Conservation (phyloP, 768 basidiomycete species). For the Panaeolus cyanescens region DNA sequence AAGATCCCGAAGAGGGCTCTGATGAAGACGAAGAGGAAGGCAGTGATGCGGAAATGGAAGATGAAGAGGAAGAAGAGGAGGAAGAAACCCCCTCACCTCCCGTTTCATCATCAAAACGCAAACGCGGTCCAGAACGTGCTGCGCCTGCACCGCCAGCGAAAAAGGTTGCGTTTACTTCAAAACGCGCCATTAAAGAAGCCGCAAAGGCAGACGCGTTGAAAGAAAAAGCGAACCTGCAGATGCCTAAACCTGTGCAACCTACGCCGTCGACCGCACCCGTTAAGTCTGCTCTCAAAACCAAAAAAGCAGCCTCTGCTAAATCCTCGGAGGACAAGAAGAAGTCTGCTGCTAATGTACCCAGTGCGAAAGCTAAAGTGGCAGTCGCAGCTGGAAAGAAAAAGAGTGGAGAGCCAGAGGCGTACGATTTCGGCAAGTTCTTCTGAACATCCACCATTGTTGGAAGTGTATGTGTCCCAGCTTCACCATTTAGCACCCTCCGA, state of each 20-base stretch:
- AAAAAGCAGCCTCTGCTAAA: slow-evolving; percentile 7
- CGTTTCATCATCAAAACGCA: slow-evolving; percentile 42
- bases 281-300: slow-evolving; percentile 13
- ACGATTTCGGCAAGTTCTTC: slow-evolving; percentile 66
- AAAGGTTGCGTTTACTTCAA: slow-evolving; percentile 43
- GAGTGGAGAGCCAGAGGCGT: slow-evolving; percentile 35
- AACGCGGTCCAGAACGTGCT: slow-evolving; percentile 32
- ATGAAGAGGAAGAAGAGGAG: slow-evolving; percentile 39
- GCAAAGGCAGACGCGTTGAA: slow-evolving; percentile 7
- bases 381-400: slow-evolving; percentile 9
- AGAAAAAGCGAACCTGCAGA: slow-evolving; percentile 15
- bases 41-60: slow-evolving; percentile 35
- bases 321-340: slow-evolving; percentile 20
- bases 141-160: slow-evolving; percentile 38
- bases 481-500: too few relatives aligned
- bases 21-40: slow-evolving; percentile 23
- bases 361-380: slow-evolving; percentile 27
- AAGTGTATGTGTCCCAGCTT: too few relatives aligned
- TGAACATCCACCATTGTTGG: slow-evolving; percentile 10
- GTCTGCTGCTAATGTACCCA: slow-evolving; percentile 36
- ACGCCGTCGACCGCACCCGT: neutral
- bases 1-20: slow-evolving; percentile 4
- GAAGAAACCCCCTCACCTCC: slow-evolving; percentile 37
- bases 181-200: neutral
- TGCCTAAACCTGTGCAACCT: slow-evolving; percentile 23